phyloP scores from a whole-genome alignment of 768 basidiomycete genomes.

The Amanita phalloides region DNA sequence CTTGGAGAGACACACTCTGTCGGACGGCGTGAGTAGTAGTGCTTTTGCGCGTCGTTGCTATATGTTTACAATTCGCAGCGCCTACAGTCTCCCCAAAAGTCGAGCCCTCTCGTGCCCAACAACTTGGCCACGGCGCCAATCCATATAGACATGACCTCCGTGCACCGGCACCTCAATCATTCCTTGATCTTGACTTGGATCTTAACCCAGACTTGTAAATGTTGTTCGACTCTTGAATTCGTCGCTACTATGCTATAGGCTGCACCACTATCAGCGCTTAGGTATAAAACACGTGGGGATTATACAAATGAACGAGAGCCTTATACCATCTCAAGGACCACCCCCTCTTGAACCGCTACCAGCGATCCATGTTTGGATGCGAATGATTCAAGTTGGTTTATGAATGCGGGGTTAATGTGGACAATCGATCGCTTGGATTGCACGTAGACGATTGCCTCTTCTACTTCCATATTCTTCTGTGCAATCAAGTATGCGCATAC shows the following conservation, averaged over 20 bases:
- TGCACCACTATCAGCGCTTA: neutral
- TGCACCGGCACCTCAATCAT: conserved; percentile 34
- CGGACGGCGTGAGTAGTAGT: conserved; percentile 48
- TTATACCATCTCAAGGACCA: neutral
- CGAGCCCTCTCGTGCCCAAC: conserved; percentile 32
- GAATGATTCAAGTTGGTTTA: conserved; percentile 40
- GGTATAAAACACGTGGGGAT: neutral
- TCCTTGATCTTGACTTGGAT: conserved; percentile 77
- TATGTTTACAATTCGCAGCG: conserved; percentile 26
- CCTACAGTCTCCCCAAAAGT: conserved; percentile 51
- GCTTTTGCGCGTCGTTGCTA: neutral
- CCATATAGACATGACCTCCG: conserved; percentile 65
- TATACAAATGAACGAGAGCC: neutral
- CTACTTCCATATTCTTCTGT: conserved; percentile 37
- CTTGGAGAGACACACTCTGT: conserved; percentile 78
- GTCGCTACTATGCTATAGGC: neutral
- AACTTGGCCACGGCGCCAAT: conserved; percentile 42
- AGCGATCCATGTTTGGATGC: conserved; percentile 16
- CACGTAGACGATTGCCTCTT: conserved; percentile 44
- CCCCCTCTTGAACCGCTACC: neutral
- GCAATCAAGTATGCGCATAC: conserved; percentile 64
- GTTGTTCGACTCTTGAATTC: neutral
- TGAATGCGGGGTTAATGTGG: conserved; percentile 59
- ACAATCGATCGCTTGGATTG: conserved; percentile 48
- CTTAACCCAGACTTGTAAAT: conserved; percentile 69